Percentiles rank a stretch among this genome's conserved stretches.
Evolutionary conservation across 2,329 filamentous ascomycete genomes (phyloP).

Genomic region (Aureobasidium uvarum): DNA sequence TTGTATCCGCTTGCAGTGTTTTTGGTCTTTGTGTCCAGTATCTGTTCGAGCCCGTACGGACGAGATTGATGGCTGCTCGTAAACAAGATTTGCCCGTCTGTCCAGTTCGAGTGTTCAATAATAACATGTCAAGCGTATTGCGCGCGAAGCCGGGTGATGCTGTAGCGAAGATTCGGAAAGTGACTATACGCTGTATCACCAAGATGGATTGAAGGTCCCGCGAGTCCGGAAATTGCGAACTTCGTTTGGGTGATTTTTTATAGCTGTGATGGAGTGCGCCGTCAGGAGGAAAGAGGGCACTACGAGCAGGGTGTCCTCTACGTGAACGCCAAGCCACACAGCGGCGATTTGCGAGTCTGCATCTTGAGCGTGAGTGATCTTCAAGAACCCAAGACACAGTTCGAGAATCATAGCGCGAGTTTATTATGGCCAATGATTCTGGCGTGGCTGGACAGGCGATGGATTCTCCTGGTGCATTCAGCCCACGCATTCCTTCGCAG

Average conservation of each 20-base stretch:
- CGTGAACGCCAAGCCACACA: not conserved
- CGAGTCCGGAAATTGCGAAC: no score
- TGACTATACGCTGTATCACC: not conserved
- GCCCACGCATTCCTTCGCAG: constrained; percentile 3
- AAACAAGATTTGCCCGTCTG: not conserved
- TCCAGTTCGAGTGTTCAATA: not conserved
- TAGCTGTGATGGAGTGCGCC: no score
- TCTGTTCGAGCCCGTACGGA: no score
- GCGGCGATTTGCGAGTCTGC: not conserved
- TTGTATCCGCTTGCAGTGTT: not conserved
- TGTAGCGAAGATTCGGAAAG: not conserved
- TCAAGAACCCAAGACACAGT: not conserved
- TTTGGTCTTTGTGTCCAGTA: not conserved
- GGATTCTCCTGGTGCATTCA: not conserved
- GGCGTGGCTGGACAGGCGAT: not conserved
- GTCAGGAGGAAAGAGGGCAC: not conserved
- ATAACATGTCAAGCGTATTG: not conserved
- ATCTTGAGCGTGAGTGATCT: not conserved
- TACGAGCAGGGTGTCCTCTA: no score
- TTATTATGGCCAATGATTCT: not conserved
- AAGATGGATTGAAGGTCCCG: not conserved
- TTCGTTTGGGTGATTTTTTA: no score
- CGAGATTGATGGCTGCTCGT: not conserved
- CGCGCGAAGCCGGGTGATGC: not conserved
- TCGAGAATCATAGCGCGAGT: not conserved